These are phyloP conservation scores for Eucalyptus decipiens DNA, from an alignment of 345 rosid species.

Conservation along the genomic window DNA sequence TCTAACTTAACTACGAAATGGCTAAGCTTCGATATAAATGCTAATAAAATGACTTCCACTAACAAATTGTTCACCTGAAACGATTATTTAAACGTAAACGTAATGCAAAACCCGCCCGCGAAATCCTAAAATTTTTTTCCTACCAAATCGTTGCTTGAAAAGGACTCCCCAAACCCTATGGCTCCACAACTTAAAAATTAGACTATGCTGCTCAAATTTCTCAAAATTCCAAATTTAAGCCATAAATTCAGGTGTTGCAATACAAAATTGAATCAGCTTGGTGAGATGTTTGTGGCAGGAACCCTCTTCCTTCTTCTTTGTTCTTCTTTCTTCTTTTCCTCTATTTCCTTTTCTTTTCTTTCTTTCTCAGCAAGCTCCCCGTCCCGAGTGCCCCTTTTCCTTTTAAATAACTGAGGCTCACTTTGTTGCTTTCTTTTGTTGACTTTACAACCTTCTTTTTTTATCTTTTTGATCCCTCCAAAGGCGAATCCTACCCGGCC, in stretches of 20 bases:
- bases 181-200: fast-evolving
- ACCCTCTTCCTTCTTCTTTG: too few species aligned
- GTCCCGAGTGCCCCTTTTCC: fast-evolving
- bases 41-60: fast-evolving
- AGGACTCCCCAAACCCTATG: fast-evolving
- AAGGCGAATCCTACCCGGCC: not conserved
- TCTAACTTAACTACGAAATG: too few species aligned
- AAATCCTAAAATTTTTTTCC: too few species aligned
- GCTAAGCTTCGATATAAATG: fast-evolving
- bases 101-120: fast-evolving
- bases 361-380: fast-evolving
- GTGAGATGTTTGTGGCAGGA: fast-evolving
- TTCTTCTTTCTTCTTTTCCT: too few species aligned
- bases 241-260: fast-evolving
- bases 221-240: fast-evolving
- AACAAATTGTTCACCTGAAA: too few species aligned
- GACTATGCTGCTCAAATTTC: fast-evolving
- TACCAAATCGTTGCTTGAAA: fast-evolving
- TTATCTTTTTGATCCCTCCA: fast-evolving
- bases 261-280: too few species aligned
- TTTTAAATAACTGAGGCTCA: too few species aligned
- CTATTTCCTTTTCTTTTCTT: too few species aligned
- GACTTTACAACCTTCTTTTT: too few species aligned
- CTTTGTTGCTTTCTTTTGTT: too few species aligned
- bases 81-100: too few species aligned